Base-by-base conservation (phyloP, 257 asterid genomes). In the Nicotiana tomentosiformis region DNA sequence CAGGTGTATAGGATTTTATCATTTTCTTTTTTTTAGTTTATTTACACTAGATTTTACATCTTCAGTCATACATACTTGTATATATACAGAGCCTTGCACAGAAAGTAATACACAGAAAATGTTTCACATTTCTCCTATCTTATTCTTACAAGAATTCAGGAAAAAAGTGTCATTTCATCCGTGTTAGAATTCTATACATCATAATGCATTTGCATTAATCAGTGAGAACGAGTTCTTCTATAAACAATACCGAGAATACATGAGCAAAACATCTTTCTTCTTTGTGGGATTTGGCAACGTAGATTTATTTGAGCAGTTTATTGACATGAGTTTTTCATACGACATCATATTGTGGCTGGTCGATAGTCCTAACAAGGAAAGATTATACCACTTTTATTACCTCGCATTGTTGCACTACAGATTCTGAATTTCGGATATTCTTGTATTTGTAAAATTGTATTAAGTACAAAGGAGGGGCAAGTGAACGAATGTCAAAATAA, bases 341-440 rank as follows among this genome's bases (percentile, higher is more conserved):
- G 82, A 82, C 82, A 8, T 83, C 90, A 9, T 76, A 56, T 30
- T 87, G 39, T 35, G 88, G 87, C 58, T 87, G 57, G 81, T 85
- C n/a, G 85, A 87, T 60, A 88, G 83, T 85, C 88, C 85, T 32
- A 85, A 87, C 85, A 83, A 66, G 64, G 90, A 77, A 18, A 85
- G 68, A 46, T 81, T 85, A 64, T 81, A 83, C 76, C 39, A 65
- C 72, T 87, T 85, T 81, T 87, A 60, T 58, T 83, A 85, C 70
- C 3, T 81, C 5, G 39, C 18, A 30, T 85, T 7, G 90, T 84
- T 57, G 88, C 20, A 57, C 5, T 87, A 39, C 81, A 85, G 77
- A 37, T 56, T 30, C 5, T 83, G 55, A 87, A 87, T 83, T 64
- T 87, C 32, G 68, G 29, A 1, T 87, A 85, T 43, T 55, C 64